Base-by-base conservation (phyloP, 192 early-diverging fungal genomes). In the Backusella morwellensis region DNA sequence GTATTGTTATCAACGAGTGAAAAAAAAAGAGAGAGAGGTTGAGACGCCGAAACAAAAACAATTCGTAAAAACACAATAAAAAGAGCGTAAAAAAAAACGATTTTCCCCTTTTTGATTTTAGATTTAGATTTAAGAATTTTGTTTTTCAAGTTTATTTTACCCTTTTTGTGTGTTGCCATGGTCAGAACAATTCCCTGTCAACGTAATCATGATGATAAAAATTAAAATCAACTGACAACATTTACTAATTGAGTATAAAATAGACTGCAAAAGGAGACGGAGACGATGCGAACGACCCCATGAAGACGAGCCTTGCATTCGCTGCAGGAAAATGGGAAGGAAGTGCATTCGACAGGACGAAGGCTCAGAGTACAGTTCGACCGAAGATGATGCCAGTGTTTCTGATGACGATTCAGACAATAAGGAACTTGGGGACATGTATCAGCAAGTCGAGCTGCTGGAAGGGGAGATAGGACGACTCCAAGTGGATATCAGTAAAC, bases 191-290 rank as follows among this genome's bases (percentile, higher is more conserved):
- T 29, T 29, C 70, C 70, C 41, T 71, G 70, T 34, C 70, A 71
- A 29, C 41, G 70, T 71, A 71, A 42, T 41, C 29, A 71, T 47
- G 9, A 23, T 12, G 6, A 26, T 44, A 44, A 44, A 15, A 71
- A 8, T 12, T 19, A 69, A 4, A 29, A 47, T 0, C 7, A 29
- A 21, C 17, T 35, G 29, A 35, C 11, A 35, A 17, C 34, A 44
- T 44, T 26, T 70, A 19, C 32, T 35, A 35, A 56, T 50, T 36
- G n/a, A 35, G 0, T 35, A 15, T 23, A 26, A 15, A 42, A 44
- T 47, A 75, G 73, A 74, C 23, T 74, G 73, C 40, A 74, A 66
- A 34, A 29, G 59, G 38, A 35, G 56, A 35, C 41, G 73, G 15
- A 35, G 73, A 40, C 63, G 59, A 29, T 74, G 73, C 26, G 73